A percentile compares a stretch with the other conserved stretches of the same genome.
Evolutionary conservation across 371 early-diverging fungal genomes (phyloP).

Genomic region (Rhizopus delemar): DNA sequence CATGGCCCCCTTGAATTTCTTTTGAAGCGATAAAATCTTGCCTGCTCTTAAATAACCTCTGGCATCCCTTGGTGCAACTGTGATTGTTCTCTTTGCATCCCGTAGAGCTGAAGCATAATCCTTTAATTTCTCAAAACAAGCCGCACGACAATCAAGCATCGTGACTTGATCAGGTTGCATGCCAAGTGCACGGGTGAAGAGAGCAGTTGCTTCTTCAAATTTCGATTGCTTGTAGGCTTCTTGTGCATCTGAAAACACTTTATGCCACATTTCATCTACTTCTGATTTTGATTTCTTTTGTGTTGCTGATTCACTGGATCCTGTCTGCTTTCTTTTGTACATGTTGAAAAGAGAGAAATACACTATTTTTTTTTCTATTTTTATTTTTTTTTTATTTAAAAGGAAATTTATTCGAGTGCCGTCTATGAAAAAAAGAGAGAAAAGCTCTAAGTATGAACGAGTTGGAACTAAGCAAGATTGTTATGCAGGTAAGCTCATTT

Average conservation of each 20-base stretch:
- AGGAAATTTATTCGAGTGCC: background rate
- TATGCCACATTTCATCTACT: constrained; percentile 21
- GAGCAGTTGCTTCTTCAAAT: constrained; percentile 27
- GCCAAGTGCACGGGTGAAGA: constrained; percentile 28
- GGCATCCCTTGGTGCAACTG: constrained; percentile 25
- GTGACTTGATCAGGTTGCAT: constrained; percentile 24
- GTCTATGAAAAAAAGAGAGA: too few species aligned
- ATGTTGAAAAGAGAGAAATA: background rate
- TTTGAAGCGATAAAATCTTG: constrained; percentile 28
- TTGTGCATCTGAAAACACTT: constrained; percentile 28
- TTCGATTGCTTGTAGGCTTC: constrained; percentile 28
- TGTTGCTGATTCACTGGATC: background rate
- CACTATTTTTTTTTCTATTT: constrained; percentile 1
- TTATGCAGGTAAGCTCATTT: too few species aligned
- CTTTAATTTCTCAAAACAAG: constrained; percentile 30
- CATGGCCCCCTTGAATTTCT: constrained; percentile 19
- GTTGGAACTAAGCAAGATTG: too few species aligned
- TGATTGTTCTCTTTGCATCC: constrained; percentile 35
- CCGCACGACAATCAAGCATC: constrained; percentile 42
- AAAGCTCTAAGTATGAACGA: too few species aligned
- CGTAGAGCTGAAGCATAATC: constrained; percentile 22
- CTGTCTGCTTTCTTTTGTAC: constrained; percentile 1
- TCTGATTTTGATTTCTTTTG: background rate
- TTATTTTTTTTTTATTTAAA: constrained; percentile 1
- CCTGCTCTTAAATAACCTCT: constrained; percentile 45